phyloP scores from a whole-genome alignment of 257 asterid genomes.

The Nicotiana benthamiana region DNA sequence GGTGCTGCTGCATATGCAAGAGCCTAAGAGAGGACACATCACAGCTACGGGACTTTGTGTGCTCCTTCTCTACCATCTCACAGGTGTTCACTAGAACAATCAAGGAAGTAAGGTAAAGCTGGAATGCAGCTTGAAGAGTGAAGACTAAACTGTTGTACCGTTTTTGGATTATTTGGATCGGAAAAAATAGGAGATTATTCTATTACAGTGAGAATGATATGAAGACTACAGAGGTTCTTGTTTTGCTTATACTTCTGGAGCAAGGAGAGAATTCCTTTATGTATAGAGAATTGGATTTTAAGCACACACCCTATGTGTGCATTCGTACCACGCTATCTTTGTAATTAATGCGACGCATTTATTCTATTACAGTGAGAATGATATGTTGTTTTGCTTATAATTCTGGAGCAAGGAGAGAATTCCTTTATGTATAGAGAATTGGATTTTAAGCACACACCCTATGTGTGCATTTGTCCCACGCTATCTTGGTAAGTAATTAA shows the following conservation, averaged over 20 bases:
- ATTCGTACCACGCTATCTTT: neutral
- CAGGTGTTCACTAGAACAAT: neutral
- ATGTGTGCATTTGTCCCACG: neutral
- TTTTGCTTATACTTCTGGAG: neutral
- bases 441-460: neutral
- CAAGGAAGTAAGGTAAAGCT: neutral
- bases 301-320: neutral
- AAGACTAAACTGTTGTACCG: neutral
- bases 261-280: neutral
- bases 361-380: no score
- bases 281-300: neutral
- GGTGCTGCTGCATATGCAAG: neutral
- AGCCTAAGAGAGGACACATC: neutral
- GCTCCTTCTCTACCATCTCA: neutral
- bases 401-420: neutral
- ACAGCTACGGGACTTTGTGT: neutral
- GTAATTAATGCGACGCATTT: neutral
- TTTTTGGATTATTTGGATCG: neutral
- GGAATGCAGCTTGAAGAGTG: neutral
- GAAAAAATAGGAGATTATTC: neutral
- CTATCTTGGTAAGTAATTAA: neutral
- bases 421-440: neutral
- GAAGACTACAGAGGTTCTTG: neutral
- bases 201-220: neutral
- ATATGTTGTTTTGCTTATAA: neutral